Base-by-base conservation (phyloP, 495 filamentous ascomycete species). In the Staphylotrichum tortipilum region DNA sequence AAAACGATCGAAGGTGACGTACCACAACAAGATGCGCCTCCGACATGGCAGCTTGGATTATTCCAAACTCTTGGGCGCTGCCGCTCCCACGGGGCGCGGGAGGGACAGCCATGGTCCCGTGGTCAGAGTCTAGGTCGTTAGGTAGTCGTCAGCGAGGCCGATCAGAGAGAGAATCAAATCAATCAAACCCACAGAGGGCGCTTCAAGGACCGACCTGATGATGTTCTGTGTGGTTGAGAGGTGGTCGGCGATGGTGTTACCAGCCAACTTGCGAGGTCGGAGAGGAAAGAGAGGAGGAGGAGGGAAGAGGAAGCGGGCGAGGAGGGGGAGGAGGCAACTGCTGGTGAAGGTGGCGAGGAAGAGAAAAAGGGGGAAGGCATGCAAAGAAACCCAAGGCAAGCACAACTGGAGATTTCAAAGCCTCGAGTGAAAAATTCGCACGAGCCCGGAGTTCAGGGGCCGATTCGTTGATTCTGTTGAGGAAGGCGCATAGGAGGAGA, bases 1-100 rank as follows among this genome's bases (percentile, higher is more conserved):
- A 11, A 18, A 29, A 2, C 15, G 7, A 3, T n/a, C 10, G 7
- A 8, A 8, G 23, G 1, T 18, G 8, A 42, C 24, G n/a, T 29
- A 29, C 39, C 1, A 67, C 50, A 11, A 68, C 28, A 34, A 67
- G 54, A 1, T 54, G 47, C 2, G 56, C 50, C 33, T 66, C 55
- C 1, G 52, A 37, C 30, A 51, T 30, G 11, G 47, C 54, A 12
- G 43, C 50, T 30, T 49, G 34, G 7, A 57, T 31, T 30, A 41
- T 35, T 9, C 14, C 21, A 19, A 17, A 4, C 23, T 49, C 47
- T 14, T 18, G 1, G 4, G 14, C 3, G 14, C 24, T 14, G 21
- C 47, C 47, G 2, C 42, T 29, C 29, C 26, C 14, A 19, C 10
- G 26, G 26, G 26, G 3, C 7, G 37, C 28, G 11, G 4, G 19